Base-by-base conservation (phyloP, 192 early-diverging fungal genomes). In the Mortierella alpina region DNA sequence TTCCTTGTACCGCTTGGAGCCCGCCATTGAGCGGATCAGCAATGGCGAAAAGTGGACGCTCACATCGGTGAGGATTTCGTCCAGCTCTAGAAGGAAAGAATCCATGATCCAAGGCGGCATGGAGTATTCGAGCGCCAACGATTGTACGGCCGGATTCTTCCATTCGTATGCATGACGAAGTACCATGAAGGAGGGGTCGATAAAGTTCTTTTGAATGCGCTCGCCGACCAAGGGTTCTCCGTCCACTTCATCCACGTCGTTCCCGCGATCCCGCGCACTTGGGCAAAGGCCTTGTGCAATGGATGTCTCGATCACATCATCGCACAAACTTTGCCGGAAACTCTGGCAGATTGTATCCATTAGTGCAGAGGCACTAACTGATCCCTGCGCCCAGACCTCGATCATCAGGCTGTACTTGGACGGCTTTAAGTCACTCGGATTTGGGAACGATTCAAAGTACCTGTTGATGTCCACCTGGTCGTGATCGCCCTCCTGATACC, bases 71-170 rank as follows among this genome's bases (percentile, higher is more conserved):
- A 90, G 54, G 47, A 86, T 84, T 23, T 69, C 73, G 22, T 84
- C 75, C 17, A 90, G 65, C 52, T 87, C 85, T 23, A 66, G 59
- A 22, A 90, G 51, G 41, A 87, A 76, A 49, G 86, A 84, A 31
- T 87, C 83, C 68, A 88, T 85, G 55, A 84, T 85, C 87, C 89
- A 90, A 13, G 86, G 85, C n/a, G 89, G 82, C 65, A 88, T 75
- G 15, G 77, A 67, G 11, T 84, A 65, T 8, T 76, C 10, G 20
- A 76, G 66, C 4, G 68, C 49, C 7, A 88, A 59, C 7, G 75
- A 63, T 18, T 83, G 74, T 2, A 88, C 88, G 23, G 86, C 84
- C 2, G 86, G 86, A 61, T 84, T 90, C 48, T 71, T 67, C 84
- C 86, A 86, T 51, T 83, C 64, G 8, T 59, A 63, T 18, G 89